Evolutionary conservation across 208 protist genomes (phyloP).

Genomic region (Leishmania gerbilli): DNA sequence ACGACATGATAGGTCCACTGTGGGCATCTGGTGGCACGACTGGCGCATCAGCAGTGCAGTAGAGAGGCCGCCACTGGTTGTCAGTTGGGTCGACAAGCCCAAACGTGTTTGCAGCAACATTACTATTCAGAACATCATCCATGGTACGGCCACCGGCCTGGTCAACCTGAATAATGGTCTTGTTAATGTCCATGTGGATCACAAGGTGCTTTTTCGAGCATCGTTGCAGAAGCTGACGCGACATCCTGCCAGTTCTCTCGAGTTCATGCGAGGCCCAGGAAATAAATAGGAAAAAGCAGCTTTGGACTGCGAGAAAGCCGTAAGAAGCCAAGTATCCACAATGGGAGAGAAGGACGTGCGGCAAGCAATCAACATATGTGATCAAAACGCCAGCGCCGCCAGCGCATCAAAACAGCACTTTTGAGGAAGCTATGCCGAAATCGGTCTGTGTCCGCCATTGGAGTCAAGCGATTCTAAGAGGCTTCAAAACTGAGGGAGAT

Average conservation of each 20-base stretch:
- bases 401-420: neutral
- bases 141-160: conserved; percentile 69
- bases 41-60: conserved; percentile 46
- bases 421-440: neutral
- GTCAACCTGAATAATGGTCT: conserved; percentile 89
- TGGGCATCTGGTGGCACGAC: neutral
- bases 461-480: neutral
- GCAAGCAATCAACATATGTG: neutral
- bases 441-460: neutral
- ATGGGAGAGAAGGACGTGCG: neutral
- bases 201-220: conserved; percentile 71
- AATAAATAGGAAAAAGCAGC: neutral
- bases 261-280: neutral
- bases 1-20: conserved; percentile 43
- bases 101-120: conserved; percentile 78
- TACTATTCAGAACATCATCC: conserved; percentile 89
- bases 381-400: neutral
- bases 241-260: conserved; percentile 37
- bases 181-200: conserved; percentile 92
- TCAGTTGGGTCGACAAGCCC: conserved; percentile 42
- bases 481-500: neutral
- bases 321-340: neutral
- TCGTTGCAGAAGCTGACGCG: conserved; percentile 47
- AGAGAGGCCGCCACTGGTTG: conserved; percentile 44
- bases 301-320: neutral